Base-by-base conservation (phyloP, 2,329 filamentous ascomycete species). In the Ampelomyces quisqualis region DNA sequence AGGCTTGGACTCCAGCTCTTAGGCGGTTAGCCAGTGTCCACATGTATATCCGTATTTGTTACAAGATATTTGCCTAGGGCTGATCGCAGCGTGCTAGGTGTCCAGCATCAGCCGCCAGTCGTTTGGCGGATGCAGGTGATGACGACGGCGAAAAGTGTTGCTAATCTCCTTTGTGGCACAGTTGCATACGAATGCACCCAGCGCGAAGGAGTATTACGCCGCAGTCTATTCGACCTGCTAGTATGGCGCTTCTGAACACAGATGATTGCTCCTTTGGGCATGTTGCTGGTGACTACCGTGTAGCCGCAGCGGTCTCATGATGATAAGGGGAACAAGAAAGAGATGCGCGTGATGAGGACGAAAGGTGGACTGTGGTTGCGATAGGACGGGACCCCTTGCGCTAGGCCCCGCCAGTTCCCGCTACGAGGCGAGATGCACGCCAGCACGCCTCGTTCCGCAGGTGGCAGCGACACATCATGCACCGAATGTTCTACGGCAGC, bases 401-500 rank as follows among this genome's bases (percentile, higher is more conserved):
- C 35, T 38, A 38, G 35, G 8, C 18, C 35, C 34, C 27, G n/a
- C 28, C 2, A 8, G 45, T 40, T 45, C 41, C 38, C 24, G 28
- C 36, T 41, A 38, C 20, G 19, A n/a, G 18, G n/a, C 2, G 8
- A 6, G 28, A 15, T 18, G 28, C 10, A 7, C 30, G 18, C 33
- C 26, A 29, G 18, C 27, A 32, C 37, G 40, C 40, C 18, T 27
- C 23, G 17, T n/a, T 20, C 15, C 23, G n/a, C 15, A 14, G 11
- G 32, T 4, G 17, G n/a, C 29, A 17, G 10, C 23, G 18, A 35
- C 23, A 34, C 31, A 18, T 17, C 26, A 27, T 30, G 30, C 32
- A 32, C 21, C 29, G 33, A 31, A 15, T 21, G 40, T 47, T 34
- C 33, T 31, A 46, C 40, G 34, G 27, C 50, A 45, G 42, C 17